These are phyloP conservation scores for Liquidambar formosana DNA, from an alignment of 164 flowering plant species.

Conservation along the genomic window DNA sequence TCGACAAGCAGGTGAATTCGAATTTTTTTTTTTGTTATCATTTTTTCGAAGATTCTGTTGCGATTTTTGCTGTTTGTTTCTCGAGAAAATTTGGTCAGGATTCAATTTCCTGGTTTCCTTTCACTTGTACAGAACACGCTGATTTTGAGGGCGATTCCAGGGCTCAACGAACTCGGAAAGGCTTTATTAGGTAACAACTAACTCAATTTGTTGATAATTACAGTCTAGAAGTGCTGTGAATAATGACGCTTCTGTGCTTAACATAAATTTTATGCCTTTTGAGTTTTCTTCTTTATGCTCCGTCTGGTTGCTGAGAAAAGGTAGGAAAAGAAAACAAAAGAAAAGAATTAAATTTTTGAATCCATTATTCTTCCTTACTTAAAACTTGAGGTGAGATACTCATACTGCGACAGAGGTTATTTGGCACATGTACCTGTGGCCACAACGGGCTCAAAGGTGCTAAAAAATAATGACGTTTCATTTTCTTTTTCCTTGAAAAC, in stretches of 20 bases:
- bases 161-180: constrained; percentile 58
- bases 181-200: constrained; percentile 48
- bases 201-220: not conserved
- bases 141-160: constrained; percentile 69
- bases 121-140: constrained; percentile 52
- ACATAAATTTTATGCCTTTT: not conserved
- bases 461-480: not conserved
- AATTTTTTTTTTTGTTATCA: too few relatives aligned
- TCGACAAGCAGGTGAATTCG: constrained; percentile 57
- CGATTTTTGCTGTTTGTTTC: not conserved
- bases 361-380: too few relatives aligned
- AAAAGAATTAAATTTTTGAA: not conserved
- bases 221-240: not conserved
- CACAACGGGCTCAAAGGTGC: too few relatives aligned
- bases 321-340: not conserved
- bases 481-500: not conserved
- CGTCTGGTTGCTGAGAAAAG: not conserved
- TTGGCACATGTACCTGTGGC: too few relatives aligned
- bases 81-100: not conserved
- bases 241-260: not conserved
- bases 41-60: not conserved
- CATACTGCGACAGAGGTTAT: too few relatives aligned
- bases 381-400: too few relatives aligned
- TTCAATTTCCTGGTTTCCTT: too few relatives aligned
- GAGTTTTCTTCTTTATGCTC: not conserved